Evolutionary conservation across 1,284 basidiomycete species (phyloP), one percentile per base, ranked within the genome.

Genomic region (Gomphus sp.): DNA sequence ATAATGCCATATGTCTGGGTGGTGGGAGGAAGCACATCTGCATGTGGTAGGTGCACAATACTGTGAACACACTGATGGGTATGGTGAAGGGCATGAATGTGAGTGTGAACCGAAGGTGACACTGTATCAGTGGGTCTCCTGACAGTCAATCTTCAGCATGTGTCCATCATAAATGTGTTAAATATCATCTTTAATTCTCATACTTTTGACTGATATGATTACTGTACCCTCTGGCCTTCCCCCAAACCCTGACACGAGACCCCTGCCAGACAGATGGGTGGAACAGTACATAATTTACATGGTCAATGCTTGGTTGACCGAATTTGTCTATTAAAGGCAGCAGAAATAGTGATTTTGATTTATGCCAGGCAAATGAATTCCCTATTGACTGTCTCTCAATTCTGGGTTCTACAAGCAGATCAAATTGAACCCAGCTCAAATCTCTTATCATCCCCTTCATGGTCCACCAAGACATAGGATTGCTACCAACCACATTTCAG

Each of bases 351-450:
- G 62, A 22, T n/a, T 7, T 22, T 22, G n/a, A 18, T 25, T 45
- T 22, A 25, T 22, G 1, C 44, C 12, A 2, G 11, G 9, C 39
- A 25, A 45, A 2, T 22, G 18, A 9, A n/a, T 45, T 45, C 9
- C 22, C 11, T 25, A 22, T 25, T 45, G 44, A 44, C 10, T 11
- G 22, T 1, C 63, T 18, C 43, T 8, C 33, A 4, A 44, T 34
- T 45, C 18, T 11, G 88, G 86, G 85, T 89, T 80, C 74, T 89
- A 87, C 63, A 81, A 88, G 55, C 81, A 88, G 64, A 85, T 81
- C 0, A 66, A 66, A 36, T 76, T 77, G 50, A 71, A 75, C 41
- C 86, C 86, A n/a, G 83, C 84, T 0, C 76, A 77, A 48, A 80
- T 83, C 37, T 79, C 76, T 22, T 89, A 85, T 85, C 73, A 71